Conservation (phyloP, 2,329 filamentous ascomycete species). For the Helotiales sp. region DNA sequence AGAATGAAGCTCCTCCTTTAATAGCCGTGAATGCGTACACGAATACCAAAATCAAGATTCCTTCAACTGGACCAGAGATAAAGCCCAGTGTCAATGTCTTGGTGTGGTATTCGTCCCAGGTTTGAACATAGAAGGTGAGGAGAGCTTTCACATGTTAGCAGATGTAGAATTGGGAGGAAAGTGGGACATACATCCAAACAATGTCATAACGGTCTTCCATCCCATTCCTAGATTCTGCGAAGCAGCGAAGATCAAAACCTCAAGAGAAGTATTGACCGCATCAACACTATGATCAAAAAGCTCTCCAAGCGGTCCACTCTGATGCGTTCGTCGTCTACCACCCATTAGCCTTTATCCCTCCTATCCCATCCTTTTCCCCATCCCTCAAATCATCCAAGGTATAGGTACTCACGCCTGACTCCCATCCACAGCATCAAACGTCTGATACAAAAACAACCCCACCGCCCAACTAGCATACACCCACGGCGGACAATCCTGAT, state of each 20-base stretch:
- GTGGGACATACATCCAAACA: constrained; percentile 71
- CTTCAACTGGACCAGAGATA: constrained; percentile 93
- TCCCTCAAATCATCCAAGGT: too few relatives aligned
- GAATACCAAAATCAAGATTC: constrained; percentile 77
- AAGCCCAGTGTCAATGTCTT: constrained; percentile 91
- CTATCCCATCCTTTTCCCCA: neutral
- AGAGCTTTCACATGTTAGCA: constrained; percentile 54
- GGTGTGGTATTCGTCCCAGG: constrained; percentile 99
- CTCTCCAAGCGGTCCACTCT: constrained; percentile 92
- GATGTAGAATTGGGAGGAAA: neutral
- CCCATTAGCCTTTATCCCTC: constrained; percentile 13
- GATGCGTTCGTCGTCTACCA: constrained; percentile 75
- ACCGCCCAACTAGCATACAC: constrained; percentile 91
- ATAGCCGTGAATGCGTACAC: constrained; percentile 84
- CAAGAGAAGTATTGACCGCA: constrained; percentile 92
- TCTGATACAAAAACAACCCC: constrained; percentile 94
- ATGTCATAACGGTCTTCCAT: constrained; percentile 80
- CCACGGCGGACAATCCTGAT: constrained; percentile 92
- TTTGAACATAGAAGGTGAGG: constrained; percentile 97
- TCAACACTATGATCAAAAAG: constrained; percentile 98
- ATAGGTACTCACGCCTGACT: constrained; percentile 72
- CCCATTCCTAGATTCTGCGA: constrained; percentile 91
- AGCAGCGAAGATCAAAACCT: constrained; percentile 87
- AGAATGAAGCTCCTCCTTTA: constrained; percentile 87
- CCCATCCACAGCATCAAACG: constrained; percentile 96